phyloP scores from a whole-genome alignment of 2,329 filamentous ascomycete species.

The Botrytis aclada region DNA sequence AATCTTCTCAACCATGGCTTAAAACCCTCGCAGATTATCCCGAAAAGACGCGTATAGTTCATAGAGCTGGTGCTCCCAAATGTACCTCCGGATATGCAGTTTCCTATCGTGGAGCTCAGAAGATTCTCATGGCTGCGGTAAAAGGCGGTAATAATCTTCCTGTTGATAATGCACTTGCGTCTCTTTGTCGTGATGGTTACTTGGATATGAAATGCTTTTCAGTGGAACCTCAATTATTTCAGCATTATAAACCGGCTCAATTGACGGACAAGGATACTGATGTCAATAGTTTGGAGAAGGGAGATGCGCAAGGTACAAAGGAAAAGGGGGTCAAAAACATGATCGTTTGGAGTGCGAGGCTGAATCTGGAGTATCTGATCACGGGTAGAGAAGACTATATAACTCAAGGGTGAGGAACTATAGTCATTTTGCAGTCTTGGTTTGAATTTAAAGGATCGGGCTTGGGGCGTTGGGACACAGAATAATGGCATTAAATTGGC shows the following conservation, averaged over 20 bases:
- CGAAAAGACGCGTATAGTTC: slow-evolving; percentile 32
- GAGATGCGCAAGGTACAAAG: slow-evolving; percentile 22
- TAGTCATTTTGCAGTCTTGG: fast-evolving
- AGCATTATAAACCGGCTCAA: slow-evolving; percentile 38
- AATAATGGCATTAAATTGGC: background rate
- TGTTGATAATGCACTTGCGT: slow-evolving; percentile 38
- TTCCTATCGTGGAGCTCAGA: slow-evolving; percentile 42
- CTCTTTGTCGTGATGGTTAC: slow-evolving; percentile 36
- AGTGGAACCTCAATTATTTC: slow-evolving; percentile 40
- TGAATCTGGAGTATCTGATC: slow-evolving; percentile 39
- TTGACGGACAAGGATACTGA: slow-evolving; percentile 37
- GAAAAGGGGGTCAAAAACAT: slow-evolving; percentile 39
- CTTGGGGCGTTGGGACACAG: background rate
- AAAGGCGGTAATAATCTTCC: slow-evolving; percentile 31
- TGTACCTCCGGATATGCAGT: slow-evolving; percentile 40
- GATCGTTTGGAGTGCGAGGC: slow-evolving; percentile 39
- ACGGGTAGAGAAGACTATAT: slow-evolving; percentile 13
- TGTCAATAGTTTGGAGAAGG: slow-evolving; percentile 28
- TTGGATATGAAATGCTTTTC: slow-evolving; percentile 39
- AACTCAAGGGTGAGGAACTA: background rate
- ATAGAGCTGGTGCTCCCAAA: slow-evolving; percentile 32
- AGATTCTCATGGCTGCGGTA: slow-evolving; percentile 58
- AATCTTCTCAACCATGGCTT: slow-evolving; percentile 21
- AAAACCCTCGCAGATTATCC: slow-evolving; percentile 20
- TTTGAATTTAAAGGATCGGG: background rate